Evolutionary conservation across 2,329 filamentous ascomycete species (phyloP).

Genomic region (Pezicula carpinea): DNA sequence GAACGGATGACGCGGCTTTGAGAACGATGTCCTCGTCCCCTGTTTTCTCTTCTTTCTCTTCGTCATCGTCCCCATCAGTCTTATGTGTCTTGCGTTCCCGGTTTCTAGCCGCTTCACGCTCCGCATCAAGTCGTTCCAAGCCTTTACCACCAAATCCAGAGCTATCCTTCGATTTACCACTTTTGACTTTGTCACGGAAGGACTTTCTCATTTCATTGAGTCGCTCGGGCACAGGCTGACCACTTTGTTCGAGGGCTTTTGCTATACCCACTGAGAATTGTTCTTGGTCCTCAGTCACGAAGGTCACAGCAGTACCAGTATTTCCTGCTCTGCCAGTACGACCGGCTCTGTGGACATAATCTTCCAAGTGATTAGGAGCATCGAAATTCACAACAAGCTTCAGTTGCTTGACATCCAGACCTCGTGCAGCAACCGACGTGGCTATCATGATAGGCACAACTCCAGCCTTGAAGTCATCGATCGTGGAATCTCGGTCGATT

Average conservation of each 20-base stretch:
- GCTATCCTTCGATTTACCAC: slow-evolving; percentile 82
- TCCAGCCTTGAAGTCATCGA: slow-evolving; percentile 89
- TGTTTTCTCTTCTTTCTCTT: slow-evolving; percentile 67
- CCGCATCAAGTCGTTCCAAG: slow-evolving; percentile 83
- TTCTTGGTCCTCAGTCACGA: slow-evolving; percentile 87
- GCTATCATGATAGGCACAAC: slow-evolving; percentile 87
- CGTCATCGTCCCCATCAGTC: slow-evolving; percentile 79
- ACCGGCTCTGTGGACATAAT: slow-evolving; percentile 92
- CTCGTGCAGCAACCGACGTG: slow-evolving; percentile 91
- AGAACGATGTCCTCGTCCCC: slow-evolving; percentile 67
- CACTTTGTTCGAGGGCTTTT: slow-evolving; percentile 83
- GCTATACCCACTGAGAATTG: slow-evolving; percentile 83
- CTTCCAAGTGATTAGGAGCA: slow-evolving; percentile 88
- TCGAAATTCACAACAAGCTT: slow-evolving; percentile 97
- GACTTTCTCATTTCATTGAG: slow-evolving; percentile 61
- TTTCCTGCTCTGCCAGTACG: slow-evolving; percentile 93
- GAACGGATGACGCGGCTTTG: slow-evolving; percentile 61
- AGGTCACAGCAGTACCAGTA: slow-evolving; percentile 90
- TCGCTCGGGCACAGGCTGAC: slow-evolving; percentile 72
- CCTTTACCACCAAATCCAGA: slow-evolving; percentile 95
- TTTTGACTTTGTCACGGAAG: slow-evolving; percentile 87
- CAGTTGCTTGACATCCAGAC: slow-evolving; percentile 91
- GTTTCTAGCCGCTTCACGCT: slow-evolving; percentile 80
- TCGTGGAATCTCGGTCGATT: slow-evolving; percentile 86
- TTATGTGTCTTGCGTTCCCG: slow-evolving; percentile 87